A percentile compares a stretch with the other conserved stretches of the same genome.
phyloP scores from a whole-genome alignment of 148 eudicot genomes.

The Agrostemma githago region DNA sequence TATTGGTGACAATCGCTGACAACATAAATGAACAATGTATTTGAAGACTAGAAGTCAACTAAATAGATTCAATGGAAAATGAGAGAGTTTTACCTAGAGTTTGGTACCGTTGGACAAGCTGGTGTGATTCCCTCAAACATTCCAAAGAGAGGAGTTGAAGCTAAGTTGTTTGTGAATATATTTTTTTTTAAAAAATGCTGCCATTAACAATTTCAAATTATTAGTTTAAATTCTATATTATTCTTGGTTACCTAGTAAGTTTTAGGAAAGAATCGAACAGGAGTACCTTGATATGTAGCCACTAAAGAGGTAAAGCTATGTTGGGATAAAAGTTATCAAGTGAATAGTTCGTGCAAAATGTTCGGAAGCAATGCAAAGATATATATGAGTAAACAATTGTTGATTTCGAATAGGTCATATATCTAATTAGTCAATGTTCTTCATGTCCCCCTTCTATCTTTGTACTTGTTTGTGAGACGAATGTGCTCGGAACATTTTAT shows the following conservation, averaged over 20 bases:
- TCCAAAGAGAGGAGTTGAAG: background rate
- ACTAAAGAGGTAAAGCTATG: background rate
- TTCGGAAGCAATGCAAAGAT: background rate
- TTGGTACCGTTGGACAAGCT: background rate
- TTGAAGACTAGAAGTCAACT: background rate
- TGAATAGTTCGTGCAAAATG: background rate
- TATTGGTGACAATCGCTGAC: background rate
- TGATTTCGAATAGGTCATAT: background rate
- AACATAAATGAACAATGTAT: background rate
- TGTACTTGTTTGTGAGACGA: background rate
- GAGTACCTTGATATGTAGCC: background rate
- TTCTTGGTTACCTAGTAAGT: background rate
- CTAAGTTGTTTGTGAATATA: background rate
- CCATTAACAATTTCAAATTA: slow-evolving; percentile 1
- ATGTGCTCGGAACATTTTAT: background rate
- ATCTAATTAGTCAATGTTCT: background rate
- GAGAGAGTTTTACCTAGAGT: background rate
- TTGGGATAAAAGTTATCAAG: background rate
- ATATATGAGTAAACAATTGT: background rate
- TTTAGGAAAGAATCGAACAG: background rate
- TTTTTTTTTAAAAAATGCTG: background rate
- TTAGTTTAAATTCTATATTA: background rate
- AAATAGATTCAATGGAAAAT: background rate
- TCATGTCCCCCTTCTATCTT: background rate
- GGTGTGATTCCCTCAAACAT: background rate